Conservation (phyloP, 2,329 filamentous ascomycete species). For the Beauveria caledonica region DNA sequence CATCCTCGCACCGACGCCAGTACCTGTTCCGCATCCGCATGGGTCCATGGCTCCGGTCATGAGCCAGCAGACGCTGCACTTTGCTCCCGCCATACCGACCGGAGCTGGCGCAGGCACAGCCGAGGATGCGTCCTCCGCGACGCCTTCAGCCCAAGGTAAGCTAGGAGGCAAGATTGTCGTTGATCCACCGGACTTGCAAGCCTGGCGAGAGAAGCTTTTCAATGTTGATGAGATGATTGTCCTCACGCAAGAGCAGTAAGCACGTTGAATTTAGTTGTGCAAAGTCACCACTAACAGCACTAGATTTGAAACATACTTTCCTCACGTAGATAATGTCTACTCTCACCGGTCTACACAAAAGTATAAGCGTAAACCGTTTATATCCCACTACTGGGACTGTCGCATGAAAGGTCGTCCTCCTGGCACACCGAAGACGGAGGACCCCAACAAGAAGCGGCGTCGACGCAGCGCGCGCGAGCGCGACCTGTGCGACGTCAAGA, state of each 20-base stretch:
- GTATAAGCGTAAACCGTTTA: constrained; percentile 75
- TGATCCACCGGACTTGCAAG: constrained; percentile 57
- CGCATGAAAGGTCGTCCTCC: constrained; percentile 71
- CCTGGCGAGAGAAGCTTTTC: constrained; percentile 66
- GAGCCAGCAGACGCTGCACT: constrained; percentile 2
- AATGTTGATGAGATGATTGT: constrained; percentile 66
- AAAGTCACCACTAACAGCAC: constrained; percentile 12
- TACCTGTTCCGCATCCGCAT: constrained; percentile 12
- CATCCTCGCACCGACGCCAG: constrained; percentile 31
- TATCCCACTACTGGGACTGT: constrained; percentile 81
- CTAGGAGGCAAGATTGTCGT: constrained; percentile 49
- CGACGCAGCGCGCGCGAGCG: constrained; percentile 67
- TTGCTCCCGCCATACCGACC: neutral
- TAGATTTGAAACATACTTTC: constrained; percentile 74
- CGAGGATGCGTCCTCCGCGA: constrained; percentile 11
- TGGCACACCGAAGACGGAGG: constrained; percentile 70
- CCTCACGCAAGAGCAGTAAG: constrained; percentile 65
- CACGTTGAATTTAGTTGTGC: neutral
- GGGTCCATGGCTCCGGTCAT: neutral
- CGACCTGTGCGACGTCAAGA: constrained; percentile 79
- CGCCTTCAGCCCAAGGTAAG: constrained; percentile 31
- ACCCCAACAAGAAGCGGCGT: constrained; percentile 74
- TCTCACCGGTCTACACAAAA: constrained; percentile 74
- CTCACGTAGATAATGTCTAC: constrained; percentile 77
- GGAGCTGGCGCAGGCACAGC: constrained; percentile 7